Evolutionary conservation across 108 stramenopile species (phyloP), one percentile per base, ranked within the genome.

Genomic region (Fragilaria crotonensis): DNA sequence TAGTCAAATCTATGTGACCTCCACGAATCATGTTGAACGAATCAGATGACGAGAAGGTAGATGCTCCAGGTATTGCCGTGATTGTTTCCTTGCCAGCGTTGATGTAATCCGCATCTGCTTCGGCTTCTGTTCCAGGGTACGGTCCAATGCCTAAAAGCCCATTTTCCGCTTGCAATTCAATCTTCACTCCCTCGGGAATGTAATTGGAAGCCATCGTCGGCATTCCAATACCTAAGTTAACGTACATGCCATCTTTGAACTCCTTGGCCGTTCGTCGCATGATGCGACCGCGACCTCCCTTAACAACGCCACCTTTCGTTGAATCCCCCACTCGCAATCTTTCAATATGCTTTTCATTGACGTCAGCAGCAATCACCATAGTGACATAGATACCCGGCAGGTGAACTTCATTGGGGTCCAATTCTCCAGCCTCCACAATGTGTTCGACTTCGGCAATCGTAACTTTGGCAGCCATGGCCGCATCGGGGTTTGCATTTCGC

Each of bases 51-150:
- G 71, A 73, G 59, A 96, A 96, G 23, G 77, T 60, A 52, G 78
- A 81, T 7, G 95, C 86, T 27, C 90, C 90, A 14, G 60, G 62
- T 5, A 87, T 57, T 21, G 70, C 67, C 5, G 95, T 94, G 17
- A 96, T 82, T 21, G 93, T 94, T 69, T 96, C 93, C 67, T 96
- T 96, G 21, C 92, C 90, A 0, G 95, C 92, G 72, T 96, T 96
- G 68, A 94, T 94, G 45, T 86, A 82, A 59, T 96, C 95, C 7
- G 87, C 59, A 66, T 92, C 88, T 27, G 75, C 86, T 30, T 74
- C 27, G 52, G 75, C 80, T 36, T 78, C 80, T 25, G 72, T 57
- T 25, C 59, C 63, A 17, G 87, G 81, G 65, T 93, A 96, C 9
- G 93, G 89, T 19, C 95, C 95, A 25, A 96, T 68, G 11, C 95